Evolutionary conservation across 305 asterid species (phyloP), one percentile per base, ranked within the genome.

Genomic region (Solanum hybrid): DNA sequence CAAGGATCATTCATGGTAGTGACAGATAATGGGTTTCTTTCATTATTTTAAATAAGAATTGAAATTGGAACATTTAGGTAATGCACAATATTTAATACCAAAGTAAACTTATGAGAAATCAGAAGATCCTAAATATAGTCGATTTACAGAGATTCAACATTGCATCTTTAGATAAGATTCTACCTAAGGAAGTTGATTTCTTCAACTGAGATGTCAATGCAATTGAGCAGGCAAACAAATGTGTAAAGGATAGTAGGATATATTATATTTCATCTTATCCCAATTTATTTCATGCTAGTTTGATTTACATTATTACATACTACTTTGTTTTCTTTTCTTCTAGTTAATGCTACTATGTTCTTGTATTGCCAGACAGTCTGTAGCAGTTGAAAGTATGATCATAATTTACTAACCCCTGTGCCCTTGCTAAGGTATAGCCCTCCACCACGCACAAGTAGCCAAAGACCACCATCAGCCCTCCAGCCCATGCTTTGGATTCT

Each of bases 391-490:
- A 80, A 80, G 35, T 38, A 13, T n/a, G 75, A 84, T 19, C 31
- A 31, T 84, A 27, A 78, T 38, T 87, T 76, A 91, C 96, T 93
- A 89, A 97, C 99, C 95, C 99, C 99, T 37, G 95, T 94, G 89
- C 98, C 99, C 92, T 93, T 96, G 92, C 99, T 97, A 90, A 97
- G 99, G 93, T 95, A 96, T 90, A 97, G 97, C 51, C 99, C 98
- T 34, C 99, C 99, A 90, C 99, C 99, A 85, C 99, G 98, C 24
- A 95, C 99, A 36, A 97, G 98, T 90, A 96, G 98, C 99, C 99
- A 97, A 84, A 97, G 99, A 31, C 99, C 99, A 86, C 99, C 99
- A 89, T 97, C 99, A 38, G 99, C 98, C 92, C 99, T 95, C 99
- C 99, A 97, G 88, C 99, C 99, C 96, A 96, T 96, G 95, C 92